Evolutionary conservation across 2,329 filamentous ascomycete species (phyloP).

Genomic region (Verticillium klebahnii): DNA sequence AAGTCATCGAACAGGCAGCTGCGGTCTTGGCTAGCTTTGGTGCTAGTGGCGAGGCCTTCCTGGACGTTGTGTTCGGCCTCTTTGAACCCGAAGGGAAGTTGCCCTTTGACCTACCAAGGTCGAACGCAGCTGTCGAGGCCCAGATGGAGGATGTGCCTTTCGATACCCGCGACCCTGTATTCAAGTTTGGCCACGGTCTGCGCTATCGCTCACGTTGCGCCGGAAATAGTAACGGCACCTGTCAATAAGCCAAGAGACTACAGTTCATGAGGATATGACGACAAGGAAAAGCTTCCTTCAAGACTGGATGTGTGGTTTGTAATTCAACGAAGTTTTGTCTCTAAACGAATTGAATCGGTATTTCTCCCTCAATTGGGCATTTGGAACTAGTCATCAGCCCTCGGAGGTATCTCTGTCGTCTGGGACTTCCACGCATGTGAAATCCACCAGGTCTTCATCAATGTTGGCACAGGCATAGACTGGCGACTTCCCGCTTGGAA

Average conservation of each 20-base stretch:
- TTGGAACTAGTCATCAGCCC: not conserved
- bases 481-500: conserved; percentile 9
- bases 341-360: too few species aligned
- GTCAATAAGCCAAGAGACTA: too few species aligned
- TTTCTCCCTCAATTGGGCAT: too few species aligned
- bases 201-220: too few species aligned
- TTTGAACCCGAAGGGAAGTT: conserved; percentile 33
- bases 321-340: too few species aligned
- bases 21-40: conserved; percentile 37
- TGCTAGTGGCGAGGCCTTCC: conserved; percentile 31
- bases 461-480: conserved; percentile 11
- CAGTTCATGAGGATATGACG: too few species aligned
- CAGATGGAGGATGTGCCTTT: conserved; percentile 21
- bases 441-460: conserved; percentile 7
- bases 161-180: conserved; percentile 21
- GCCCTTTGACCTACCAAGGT: conserved; percentile 41
- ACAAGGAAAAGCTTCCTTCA: too few species aligned
- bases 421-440: not conserved
- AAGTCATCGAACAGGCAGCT: conserved; percentile 29
- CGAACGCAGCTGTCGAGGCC: conserved; percentile 34
- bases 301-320: too few species aligned
- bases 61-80: conserved; percentile 36
- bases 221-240: too few species aligned
- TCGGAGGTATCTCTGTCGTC: not conserved
- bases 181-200: conserved; percentile 24